Evolutionary conservation across 371 early-diverging fungal species (phyloP).

Genomic region (Rhizomucor pusillus): DNA sequence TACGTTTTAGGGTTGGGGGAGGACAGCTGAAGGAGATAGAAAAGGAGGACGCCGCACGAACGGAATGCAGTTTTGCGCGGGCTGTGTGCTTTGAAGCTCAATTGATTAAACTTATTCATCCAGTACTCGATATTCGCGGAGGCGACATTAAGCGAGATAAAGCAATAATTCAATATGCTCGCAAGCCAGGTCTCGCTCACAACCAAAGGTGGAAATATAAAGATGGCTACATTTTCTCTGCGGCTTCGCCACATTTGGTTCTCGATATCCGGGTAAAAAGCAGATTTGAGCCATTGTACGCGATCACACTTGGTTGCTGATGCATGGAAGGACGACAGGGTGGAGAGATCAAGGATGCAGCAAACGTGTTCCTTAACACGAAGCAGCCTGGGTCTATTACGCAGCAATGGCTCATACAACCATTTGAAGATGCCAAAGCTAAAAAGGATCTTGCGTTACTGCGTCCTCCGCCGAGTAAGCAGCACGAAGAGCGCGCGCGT

Average conservation of each 20-base stretch:
- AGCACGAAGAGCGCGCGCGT: no score
- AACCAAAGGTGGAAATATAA: constrained; percentile 50
- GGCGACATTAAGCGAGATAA: constrained; percentile 41
- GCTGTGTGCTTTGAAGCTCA: no score
- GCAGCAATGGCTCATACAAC: constrained; percentile 46
- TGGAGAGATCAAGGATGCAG: constrained; percentile 41
- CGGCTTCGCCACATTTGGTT: constrained; percentile 36
- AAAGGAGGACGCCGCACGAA: background rate
- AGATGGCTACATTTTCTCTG: constrained; percentile 43
- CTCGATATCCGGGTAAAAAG: constrained; percentile 37
- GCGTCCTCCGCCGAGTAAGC: constrained; percentile 39
- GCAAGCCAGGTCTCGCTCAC: constrained; percentile 47
- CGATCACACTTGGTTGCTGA: background rate
- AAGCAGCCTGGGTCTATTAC: constrained; percentile 28
- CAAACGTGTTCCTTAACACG: constrained; percentile 27
- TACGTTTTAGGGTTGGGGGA: constrained; percentile 10
- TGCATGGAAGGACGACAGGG: constrained; percentile 15
- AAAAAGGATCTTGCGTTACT: constrained; percentile 34
- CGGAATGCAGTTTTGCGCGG: no score
- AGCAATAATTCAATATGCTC: constrained; percentile 44
- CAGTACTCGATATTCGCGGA: constrained; percentile 49
- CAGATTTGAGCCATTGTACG: no score
- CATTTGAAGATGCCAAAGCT: constrained; percentile 40
- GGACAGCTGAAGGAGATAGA: background rate
- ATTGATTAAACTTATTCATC: background rate